Conservation (phyloP, 129 eudicot species). For the Tanacetum coccineum region DNA sequence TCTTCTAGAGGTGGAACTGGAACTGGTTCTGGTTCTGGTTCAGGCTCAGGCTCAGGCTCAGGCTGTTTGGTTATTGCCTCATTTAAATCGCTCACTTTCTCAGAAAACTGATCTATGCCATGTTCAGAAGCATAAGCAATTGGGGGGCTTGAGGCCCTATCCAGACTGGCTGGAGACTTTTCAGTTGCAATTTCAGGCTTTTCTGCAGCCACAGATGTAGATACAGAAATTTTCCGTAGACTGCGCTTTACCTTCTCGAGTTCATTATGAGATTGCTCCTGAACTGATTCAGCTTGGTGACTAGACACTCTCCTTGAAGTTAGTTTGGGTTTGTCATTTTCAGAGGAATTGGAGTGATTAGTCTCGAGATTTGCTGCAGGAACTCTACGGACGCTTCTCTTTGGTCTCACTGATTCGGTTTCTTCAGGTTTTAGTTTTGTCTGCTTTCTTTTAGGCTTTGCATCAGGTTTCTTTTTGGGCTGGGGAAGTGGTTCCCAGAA, state of each 20-base stretch:
- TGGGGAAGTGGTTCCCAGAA: conserved; percentile 60
- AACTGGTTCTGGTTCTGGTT: conserved; percentile 1
- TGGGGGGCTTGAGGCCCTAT: too few species aligned
- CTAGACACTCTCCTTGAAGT: conserved; percentile 26
- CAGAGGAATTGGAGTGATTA: conserved; percentile 31
- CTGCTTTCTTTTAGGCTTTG: conserved; percentile 44
- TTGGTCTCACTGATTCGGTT: conserved; percentile 42
- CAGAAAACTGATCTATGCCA: conserved; percentile 33
- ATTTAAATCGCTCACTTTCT: conserved; percentile 29
- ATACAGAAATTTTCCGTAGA: conserved; percentile 54
- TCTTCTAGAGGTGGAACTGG: conserved; percentile 18
- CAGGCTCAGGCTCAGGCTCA: conserved; percentile 10
- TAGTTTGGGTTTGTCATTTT: conserved; percentile 44
- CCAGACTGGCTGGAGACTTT: conserved; percentile 16
- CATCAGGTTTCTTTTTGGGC: conserved; percentile 33
- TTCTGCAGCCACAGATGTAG: conserved; percentile 31
- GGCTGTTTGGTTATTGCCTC: conserved; percentile 22
- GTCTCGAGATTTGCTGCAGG: conserved; percentile 36
- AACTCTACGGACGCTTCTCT: conserved; percentile 47
- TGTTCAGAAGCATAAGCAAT: conserved; percentile 31
- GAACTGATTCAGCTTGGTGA: conserved; percentile 44
- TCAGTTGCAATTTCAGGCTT: conserved; percentile 44
- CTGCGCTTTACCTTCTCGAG: conserved; percentile 76
- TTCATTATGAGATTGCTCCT: conserved; percentile 65
- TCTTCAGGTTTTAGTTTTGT: conserved; percentile 34